phyloP scores from a whole-genome alignment of 169 alveolate genomes.

The Amoebophrya sp. region DNA sequence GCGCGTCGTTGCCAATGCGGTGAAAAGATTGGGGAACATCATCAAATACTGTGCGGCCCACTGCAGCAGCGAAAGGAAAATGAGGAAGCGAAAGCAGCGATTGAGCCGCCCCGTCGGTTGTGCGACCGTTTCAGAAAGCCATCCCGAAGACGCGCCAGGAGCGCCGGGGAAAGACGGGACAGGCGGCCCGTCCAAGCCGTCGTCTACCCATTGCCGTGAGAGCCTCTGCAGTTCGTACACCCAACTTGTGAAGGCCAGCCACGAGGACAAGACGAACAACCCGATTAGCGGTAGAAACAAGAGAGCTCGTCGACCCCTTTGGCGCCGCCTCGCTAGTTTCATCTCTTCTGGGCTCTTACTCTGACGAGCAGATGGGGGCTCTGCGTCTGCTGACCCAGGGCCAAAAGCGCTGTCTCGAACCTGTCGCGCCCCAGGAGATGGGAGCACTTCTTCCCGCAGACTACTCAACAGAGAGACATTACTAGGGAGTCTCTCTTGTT shows the following conservation, averaged over 20 bases:
- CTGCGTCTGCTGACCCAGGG: not conserved
- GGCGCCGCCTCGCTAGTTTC: not conserved
- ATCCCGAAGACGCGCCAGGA: too few species aligned
- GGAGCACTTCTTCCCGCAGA: not conserved
- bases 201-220: too few species aligned
- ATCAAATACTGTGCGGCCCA: not conserved
- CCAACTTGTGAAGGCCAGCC: not conserved
- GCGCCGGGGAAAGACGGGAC: too few species aligned
- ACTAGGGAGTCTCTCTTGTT: too few species aligned
- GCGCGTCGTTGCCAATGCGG: not conserved
- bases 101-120: not conserved
- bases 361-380: too few species aligned
- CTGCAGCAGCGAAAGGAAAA: not conserved
- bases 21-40: not conserved
- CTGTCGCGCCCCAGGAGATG: not conserved
- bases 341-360: not conserved
- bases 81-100: slow-evolving; percentile 1
- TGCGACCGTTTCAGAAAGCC: not conserved
- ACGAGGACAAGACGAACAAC: not conserved
- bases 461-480: too few species aligned
- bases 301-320: not conserved
- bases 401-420: not conserved
- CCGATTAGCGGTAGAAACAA: not conserved
- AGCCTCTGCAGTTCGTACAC: not conserved
- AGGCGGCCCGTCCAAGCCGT: too few species aligned